These are phyloP conservation scores for Thielaviopsis populi DNA, from an alignment of 2,329 filamentous ascomycete genomes.

Conservation along the genomic window DNA sequence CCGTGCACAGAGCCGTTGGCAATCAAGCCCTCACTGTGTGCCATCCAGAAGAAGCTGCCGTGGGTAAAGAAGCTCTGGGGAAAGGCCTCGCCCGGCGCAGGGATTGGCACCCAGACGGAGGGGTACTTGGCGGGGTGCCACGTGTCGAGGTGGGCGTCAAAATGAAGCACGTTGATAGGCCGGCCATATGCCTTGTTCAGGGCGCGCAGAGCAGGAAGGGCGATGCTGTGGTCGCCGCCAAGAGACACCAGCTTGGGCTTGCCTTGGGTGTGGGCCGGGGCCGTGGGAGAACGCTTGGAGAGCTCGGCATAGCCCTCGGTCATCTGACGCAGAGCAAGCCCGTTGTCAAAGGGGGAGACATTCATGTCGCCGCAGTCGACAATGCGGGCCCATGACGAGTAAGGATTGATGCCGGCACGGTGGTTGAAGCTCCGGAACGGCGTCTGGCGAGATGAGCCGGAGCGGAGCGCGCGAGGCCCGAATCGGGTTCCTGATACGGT, in stretches of 20 bases:
- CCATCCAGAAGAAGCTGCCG: conserved; percentile 85
- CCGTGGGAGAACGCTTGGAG: conserved; percentile 27
- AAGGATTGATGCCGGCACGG: conserved; percentile 70
- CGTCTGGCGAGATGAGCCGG: conserved; percentile 68
- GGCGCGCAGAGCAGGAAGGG: conserved; percentile 53
- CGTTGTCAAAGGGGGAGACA: conserved; percentile 74
- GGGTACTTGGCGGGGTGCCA: conserved; percentile 76
- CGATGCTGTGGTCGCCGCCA: conserved; percentile 59
- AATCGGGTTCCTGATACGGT: conserved; percentile 51
- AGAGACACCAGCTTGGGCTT: conserved; percentile 49
- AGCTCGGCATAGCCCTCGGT: conserved; percentile 63
- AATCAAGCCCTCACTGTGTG: conserved; percentile 65
- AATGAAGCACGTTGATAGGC: conserved; percentile 56
- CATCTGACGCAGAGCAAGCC: conserved; percentile 69
- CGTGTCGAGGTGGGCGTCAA: conserved; percentile 66
- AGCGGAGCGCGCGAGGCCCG: conserved; percentile 73
- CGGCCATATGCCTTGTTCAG: conserved; percentile 45
- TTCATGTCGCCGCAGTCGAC: conserved; percentile 88
- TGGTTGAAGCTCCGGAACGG: conserved; percentile 66
- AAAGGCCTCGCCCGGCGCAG: conserved; percentile 19
- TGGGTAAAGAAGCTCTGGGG: conserved; percentile 54
- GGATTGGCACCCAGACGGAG: conserved; percentile 50
- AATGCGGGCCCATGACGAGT: conserved; percentile 60
- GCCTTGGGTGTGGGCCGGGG: conserved; percentile 19
- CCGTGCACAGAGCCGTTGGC: conserved; percentile 65